Conservation (phyloP, 2,329 filamentous ascomycete genomes). For the Aureobasidium sp. region DNA sequence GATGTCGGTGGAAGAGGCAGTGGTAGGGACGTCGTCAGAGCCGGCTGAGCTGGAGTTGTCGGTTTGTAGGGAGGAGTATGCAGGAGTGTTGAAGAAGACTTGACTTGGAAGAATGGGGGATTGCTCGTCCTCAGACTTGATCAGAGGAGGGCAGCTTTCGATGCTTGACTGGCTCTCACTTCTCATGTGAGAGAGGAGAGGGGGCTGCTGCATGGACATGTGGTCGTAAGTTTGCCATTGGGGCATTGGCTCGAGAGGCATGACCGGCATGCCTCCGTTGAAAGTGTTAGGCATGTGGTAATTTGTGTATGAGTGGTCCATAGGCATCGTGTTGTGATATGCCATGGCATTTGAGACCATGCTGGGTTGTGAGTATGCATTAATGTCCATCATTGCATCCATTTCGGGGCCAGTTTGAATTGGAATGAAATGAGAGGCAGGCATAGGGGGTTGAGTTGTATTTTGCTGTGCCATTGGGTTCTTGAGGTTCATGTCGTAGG, state of each 20-base stretch:
- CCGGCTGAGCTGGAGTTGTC: slow-evolving; percentile 8
- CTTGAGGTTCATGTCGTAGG: slow-evolving; percentile 10
- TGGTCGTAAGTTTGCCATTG: slow-evolving; percentile 12
- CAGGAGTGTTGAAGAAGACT: slow-evolving; percentile 31
- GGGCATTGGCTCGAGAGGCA: background rate
- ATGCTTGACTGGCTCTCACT: slow-evolving; percentile 23
- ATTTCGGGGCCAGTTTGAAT: slow-evolving; percentile 2
- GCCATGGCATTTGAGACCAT: slow-evolving; percentile 10
- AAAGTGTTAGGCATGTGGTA: slow-evolving; percentile 8
- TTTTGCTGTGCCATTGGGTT: background rate
- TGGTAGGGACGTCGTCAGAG: slow-evolving; percentile 3
- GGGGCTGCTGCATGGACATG: background rate
- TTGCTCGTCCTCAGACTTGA: slow-evolving; percentile 37
- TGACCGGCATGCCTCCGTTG: slow-evolving; percentile 10
- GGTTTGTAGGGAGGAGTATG: slow-evolving; percentile 21
- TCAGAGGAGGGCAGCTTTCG: slow-evolving; percentile 29
- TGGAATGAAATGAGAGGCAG: slow-evolving; percentile 2
- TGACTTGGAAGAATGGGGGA: slow-evolving; percentile 38
- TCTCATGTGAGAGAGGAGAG: slow-evolving; percentile 22
- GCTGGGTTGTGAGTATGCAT: slow-evolving; percentile 1
- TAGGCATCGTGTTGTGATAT: slow-evolving; percentile 5
- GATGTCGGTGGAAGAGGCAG: slow-evolving; percentile 14
- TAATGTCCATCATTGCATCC: slow-evolving; percentile 11
- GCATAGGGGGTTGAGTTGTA: background rate
- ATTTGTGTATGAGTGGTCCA: slow-evolving; percentile 9